Conservation (phyloP, 495 filamentous ascomycete species). For the Copromyces sp. region DNA sequence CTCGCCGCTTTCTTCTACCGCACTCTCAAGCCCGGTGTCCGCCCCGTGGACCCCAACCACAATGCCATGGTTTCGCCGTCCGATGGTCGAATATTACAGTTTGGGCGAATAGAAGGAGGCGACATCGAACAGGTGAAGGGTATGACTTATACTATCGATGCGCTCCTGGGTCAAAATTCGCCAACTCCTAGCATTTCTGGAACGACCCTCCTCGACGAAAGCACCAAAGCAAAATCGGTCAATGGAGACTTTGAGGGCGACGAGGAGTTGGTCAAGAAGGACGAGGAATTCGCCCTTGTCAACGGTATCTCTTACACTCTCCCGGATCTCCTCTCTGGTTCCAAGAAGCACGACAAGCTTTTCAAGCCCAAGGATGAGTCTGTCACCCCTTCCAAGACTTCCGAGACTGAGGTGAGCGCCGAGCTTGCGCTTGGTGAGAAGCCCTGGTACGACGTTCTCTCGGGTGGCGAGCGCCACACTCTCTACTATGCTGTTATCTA, state of each 20-base stretch:
- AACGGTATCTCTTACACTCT: conserved; percentile 97
- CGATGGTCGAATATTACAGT: conserved; percentile 85
- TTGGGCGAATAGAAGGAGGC: conserved; percentile 79
- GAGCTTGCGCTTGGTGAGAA: conserved; percentile 67
- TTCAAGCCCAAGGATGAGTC: conserved; percentile 33
- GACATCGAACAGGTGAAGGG: conserved; percentile 99
- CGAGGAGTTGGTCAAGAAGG: conserved; percentile 57
- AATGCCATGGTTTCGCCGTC: conserved; percentile 75
- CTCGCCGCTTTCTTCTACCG: conserved; percentile 97
- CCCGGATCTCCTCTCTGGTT: conserved; percentile 77
- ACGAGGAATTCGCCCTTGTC: conserved; percentile 89
- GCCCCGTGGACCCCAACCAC: conserved; percentile 75
- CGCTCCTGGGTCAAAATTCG: conserved; percentile 63
- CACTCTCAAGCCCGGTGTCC: conserved; percentile 74
- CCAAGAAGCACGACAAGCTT: conserved; percentile 26
- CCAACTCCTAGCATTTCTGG: conserved; percentile 33
- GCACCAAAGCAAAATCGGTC: neutral
- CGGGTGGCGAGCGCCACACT: conserved; percentile 46
- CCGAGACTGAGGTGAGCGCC: conserved; percentile 72
- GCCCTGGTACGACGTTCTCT: conserved; percentile 66
- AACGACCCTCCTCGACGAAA: conserved; percentile 9
- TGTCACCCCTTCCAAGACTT: conserved; percentile 47
- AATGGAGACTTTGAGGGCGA: conserved; percentile 25
- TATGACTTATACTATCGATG: conserved; percentile 93
- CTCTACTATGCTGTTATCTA: conserved; percentile 95